Percentiles rank a stretch among this genome's conserved stretches.
These are phyloP conservation scores for Malus hybrid DNA, from an alignment of 331 rosid genomes.

Conservation along the genomic window DNA sequence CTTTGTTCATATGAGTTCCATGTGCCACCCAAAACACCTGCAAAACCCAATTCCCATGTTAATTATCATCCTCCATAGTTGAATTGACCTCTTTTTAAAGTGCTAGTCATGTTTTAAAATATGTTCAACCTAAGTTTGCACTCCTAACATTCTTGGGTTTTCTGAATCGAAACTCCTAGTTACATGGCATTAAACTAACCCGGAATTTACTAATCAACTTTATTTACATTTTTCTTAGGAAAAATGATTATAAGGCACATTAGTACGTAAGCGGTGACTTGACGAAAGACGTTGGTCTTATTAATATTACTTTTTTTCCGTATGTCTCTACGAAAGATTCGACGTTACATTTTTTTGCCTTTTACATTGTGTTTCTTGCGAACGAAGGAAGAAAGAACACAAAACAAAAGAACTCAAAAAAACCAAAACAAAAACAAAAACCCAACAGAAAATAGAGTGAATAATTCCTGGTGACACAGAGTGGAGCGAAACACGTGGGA, in stretches of 20 bases:
- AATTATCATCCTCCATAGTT: background rate
- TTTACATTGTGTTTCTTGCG: background rate
- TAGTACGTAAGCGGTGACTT: no score
- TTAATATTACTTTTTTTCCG: no score
- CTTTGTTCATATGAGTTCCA: slow-evolving; percentile 38
- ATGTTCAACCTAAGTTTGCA: no score
- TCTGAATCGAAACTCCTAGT: no score
- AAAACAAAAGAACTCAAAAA: background rate
- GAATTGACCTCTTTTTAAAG: background rate
- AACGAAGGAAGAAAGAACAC: background rate
- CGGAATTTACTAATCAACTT: no score
- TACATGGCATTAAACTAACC: no score
- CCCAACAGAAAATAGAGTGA: background rate
- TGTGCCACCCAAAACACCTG: slow-evolving; percentile 38
- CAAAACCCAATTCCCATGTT: background rate
- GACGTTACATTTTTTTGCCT: background rate
- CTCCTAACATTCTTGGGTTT: no score
- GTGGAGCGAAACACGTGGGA: slow-evolving; percentile 22
- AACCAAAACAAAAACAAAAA: background rate
- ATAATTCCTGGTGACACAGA: background rate
- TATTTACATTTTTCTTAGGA: no score
- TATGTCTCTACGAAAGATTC: no score
- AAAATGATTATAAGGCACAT: no score
- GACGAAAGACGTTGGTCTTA: no score
- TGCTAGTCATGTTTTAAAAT: background rate